phyloP scores from a whole-genome alignment of 148 eudicot genomes.

The Vaccinium myrtillus region DNA sequence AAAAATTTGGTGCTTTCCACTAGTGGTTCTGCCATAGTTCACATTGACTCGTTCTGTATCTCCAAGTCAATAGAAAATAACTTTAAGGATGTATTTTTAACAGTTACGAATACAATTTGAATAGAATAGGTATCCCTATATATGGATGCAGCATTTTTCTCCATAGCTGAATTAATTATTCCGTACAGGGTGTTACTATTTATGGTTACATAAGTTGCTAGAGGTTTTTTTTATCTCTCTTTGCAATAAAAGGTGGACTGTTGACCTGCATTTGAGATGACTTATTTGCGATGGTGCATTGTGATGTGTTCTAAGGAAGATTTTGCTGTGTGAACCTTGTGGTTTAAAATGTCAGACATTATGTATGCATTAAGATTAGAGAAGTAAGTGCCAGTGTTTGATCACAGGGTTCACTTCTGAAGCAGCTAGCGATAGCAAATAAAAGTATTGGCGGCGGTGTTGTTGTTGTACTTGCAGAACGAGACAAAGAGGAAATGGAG shows the following conservation, averaged over 20 bases:
- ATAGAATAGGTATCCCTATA: not conserved
- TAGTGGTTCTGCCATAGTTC: not conserved
- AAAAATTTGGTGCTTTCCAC: not conserved
- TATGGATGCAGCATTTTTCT: not conserved
- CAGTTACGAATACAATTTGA: too few species aligned
- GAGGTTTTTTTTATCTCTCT: not conserved
- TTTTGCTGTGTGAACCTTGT: not conserved
- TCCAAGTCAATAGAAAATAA: not conserved
- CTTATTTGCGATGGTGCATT: not conserved
- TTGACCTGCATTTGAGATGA: not conserved
- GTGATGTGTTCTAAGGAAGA: not conserved
- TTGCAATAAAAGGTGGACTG: not conserved
- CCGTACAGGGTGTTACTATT: not conserved
- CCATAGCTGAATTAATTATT: not conserved
- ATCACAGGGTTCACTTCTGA: conserved; percentile 85
- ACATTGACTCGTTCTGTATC: not conserved
- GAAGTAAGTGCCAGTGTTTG: conserved; percentile 13
- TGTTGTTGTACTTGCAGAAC: conserved; percentile 90
- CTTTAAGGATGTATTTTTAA: not conserved
- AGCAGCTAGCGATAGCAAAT: conserved; percentile 92
- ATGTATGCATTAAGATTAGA: not conserved
- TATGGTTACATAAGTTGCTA: not conserved
- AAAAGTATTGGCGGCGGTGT: conserved; percentile 94
- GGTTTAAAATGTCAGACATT: not conserved
- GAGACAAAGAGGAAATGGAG: conserved; percentile 97